A percentile compares a stretch with the other conserved stretches of the same genome.
Evolutionary conservation across 202 grass and related monocot genomes (phyloP).

Genomic region (Cymbopogon flexuosus): DNA sequence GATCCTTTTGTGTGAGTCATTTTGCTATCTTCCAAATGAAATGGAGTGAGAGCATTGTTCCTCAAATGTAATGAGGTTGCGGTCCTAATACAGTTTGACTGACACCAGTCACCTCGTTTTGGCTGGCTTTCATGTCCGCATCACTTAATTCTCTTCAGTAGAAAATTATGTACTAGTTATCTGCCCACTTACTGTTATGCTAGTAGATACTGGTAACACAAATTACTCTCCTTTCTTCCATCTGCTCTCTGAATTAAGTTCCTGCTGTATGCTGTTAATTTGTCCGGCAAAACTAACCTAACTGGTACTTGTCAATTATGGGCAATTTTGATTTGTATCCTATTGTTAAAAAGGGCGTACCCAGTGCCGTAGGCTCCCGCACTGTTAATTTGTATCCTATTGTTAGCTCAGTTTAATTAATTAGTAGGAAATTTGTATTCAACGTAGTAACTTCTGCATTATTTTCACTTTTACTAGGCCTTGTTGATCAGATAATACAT

Average conservation of each 20-base stretch:
- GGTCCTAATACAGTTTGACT: background rate
- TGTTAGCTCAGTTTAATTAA: background rate
- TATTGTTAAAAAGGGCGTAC: background rate
- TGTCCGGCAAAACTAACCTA: background rate
- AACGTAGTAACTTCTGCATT: background rate
- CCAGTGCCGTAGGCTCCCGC: no score
- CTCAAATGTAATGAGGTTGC: conserved; percentile 15
- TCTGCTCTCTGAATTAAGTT: conserved; percentile 13
- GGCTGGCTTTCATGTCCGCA: background rate
- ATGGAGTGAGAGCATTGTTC: conserved; percentile 5
- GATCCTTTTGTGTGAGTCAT: conserved; percentile 87
- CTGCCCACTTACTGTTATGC: background rate
- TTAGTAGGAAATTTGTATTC: background rate
- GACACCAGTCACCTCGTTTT: background rate
- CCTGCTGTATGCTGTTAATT: conserved; percentile 7
- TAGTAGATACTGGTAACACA: background rate
- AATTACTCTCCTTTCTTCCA: background rate
- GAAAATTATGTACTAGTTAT: background rate
- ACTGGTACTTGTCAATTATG: background rate
- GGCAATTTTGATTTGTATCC: background rate
- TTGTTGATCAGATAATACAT: conserved; percentile 92
- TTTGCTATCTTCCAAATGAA: conserved; percentile 27
- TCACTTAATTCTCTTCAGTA: background rate
- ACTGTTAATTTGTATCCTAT: background rate
- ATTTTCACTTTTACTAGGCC: conserved; percentile 47